Evolutionary conservation across 2,329 filamentous ascomycete genomes (phyloP).

Genomic region (Teratosphaeria nubilosa): DNA sequence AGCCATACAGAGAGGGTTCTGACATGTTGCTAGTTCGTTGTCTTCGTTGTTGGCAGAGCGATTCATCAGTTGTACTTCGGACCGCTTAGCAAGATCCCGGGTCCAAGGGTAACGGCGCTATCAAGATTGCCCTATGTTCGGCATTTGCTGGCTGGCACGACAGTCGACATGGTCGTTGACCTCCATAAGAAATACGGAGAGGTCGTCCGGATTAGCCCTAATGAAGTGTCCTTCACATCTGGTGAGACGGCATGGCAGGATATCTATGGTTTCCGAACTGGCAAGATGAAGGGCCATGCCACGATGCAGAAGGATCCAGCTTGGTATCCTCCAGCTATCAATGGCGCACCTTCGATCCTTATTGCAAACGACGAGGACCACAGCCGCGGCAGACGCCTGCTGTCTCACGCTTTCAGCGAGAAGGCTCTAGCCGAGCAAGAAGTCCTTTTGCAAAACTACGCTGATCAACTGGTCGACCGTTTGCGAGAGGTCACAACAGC

Average conservation of each 20-base stretch:
- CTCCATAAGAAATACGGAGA: conserved; percentile 34
- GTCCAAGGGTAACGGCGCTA: conserved; percentile 26
- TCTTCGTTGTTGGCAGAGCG: not conserved
- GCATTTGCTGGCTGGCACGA: conserved; percentile 15
- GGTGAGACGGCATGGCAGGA: conserved; percentile 35
- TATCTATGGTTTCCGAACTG: conserved; percentile 30
- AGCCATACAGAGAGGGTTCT: not conserved
- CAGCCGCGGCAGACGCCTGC: conserved; percentile 28
- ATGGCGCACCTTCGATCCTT: conserved; percentile 22
- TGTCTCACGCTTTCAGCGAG: conserved; percentile 34
- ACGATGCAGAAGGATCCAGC: conserved; percentile 25
- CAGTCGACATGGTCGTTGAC: conserved; percentile 31
- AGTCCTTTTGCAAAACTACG: conserved; percentile 28
- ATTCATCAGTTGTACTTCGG: conserved; percentile 29
- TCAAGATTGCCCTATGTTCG: conserved; percentile 15
- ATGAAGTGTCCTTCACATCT: conserved; percentile 34
- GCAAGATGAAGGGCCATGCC: conserved; percentile 20
- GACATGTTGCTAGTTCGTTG: not conserved
- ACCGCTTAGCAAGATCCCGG: conserved; percentile 34
- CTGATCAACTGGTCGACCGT: conserved; percentile 29
- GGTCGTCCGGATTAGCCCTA: conserved; percentile 32
- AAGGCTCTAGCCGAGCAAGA: conserved; percentile 34
- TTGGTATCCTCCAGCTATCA: conserved; percentile 26
- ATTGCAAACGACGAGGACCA: conserved; percentile 29
- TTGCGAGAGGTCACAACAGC: conserved; percentile 21